Base-by-base conservation (phyloP, 805 yeast species). In the Yarrowia deformans region DNA sequence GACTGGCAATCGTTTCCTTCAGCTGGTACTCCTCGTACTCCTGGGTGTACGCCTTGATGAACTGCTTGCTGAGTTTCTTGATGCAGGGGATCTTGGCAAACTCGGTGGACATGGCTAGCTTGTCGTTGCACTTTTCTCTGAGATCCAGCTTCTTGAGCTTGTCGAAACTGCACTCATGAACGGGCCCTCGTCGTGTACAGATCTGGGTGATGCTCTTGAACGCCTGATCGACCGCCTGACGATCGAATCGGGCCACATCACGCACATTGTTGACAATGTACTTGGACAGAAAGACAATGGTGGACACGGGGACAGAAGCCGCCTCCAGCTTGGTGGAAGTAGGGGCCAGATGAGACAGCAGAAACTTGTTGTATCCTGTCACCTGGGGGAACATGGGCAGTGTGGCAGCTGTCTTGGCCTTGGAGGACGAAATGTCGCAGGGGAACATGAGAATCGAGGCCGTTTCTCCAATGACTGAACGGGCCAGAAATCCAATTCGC, bases 1-100 rank as follows among this genome's bases (percentile, higher is more conserved):
- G 77, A 0, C 82, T 77, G 12, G 80, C 84, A 29, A 93, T 88
- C 70, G 87, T 82, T 14, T 77, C 74, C 69, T 83, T 81, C 29
- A 90, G 75, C 37, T 75, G 70, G 68, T 81, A 81, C 70, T 83
- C 85, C 56, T 82, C 79, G 52, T 84, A 81, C 29, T 87, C 76
- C 48, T 82, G 83, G 9, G 76, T 70, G 72, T 79, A 87, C 67
- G 85, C 85, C 8, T 72, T 69, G 18, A 78, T 77, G 74, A 89
- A 85, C 19, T 82, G 74, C 8, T 68, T 61, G 2, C 81, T 78
- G 69, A 87, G 63, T 1, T 32, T 35, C 29, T 46, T 63, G 46
- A 63, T n/a, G 23, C 68, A 63, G 1, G 55, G 68, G 6, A 63
- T 43, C 39, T 50, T 42, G 35, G 54, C 1, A 9, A 66, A 66